These are phyloP conservation scores for Dactylellina haptotyla DNA, from an alignment of 2,329 filamentous ascomycete genomes.

Conservation along the genomic window DNA sequence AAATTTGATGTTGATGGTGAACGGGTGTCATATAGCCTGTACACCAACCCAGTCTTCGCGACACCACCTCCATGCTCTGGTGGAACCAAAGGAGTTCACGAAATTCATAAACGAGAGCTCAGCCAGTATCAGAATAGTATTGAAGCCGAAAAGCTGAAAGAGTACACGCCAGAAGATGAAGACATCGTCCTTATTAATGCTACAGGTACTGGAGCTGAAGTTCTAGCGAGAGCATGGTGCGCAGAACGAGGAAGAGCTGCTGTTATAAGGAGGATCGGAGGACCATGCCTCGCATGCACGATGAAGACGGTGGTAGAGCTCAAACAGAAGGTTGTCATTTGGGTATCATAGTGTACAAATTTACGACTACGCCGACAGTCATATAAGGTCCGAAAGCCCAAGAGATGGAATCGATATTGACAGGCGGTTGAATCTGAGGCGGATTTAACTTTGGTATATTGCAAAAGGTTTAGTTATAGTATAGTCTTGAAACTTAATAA, in stretches of 20 bases:
- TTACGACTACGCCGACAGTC: too few species aligned
- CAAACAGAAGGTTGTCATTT: slow-evolving; percentile 14
- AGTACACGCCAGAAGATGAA: slow-evolving; percentile 27
- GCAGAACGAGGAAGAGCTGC: slow-evolving; percentile 36
- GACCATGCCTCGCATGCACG: slow-evolving; percentile 5
- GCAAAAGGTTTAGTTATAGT: too few species aligned
- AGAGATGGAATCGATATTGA: too few species aligned
- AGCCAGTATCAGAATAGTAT: not conserved
- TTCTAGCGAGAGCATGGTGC: slow-evolving; percentile 42
- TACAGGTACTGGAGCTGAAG: slow-evolving; percentile 32
- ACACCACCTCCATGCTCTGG: slow-evolving; percentile 15
- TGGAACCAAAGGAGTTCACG: not conserved
- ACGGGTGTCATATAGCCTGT: slow-evolving; percentile 25
- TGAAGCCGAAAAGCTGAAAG: slow-evolving; percentile 19
- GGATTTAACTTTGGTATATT: too few species aligned
- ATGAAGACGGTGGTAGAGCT: slow-evolving; percentile 7
- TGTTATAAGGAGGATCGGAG: not conserved
- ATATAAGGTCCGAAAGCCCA: too few species aligned
- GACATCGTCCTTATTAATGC: slow-evolving; percentile 28
- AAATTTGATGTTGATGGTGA: slow-evolving; percentile 29
- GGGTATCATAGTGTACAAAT: slow-evolving; percentile 1
- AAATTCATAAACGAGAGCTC: slow-evolving; percentile 25
- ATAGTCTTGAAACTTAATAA: too few species aligned
- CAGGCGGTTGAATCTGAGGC: too few species aligned
- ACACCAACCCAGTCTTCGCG: slow-evolving; percentile 44